These are phyloP conservation scores for Carex myosuroides DNA, from an alignment of 176 grass and related monocot genomes.

Conservation along the genomic window DNA sequence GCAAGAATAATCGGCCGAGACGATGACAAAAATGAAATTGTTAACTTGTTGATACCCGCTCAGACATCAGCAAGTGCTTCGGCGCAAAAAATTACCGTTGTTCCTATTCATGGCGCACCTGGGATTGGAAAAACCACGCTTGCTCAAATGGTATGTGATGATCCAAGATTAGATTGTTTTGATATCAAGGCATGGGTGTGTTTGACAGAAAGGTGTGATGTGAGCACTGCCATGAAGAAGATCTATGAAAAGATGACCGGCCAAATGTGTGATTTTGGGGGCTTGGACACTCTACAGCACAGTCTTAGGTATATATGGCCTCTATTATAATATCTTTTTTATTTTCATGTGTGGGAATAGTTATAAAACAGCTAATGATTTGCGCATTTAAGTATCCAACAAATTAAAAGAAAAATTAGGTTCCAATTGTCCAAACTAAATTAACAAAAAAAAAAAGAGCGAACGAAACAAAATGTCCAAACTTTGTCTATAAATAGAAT, in stretches of 20 bases:
- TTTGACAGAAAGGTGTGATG: constrained; percentile 26
- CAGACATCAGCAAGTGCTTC: neutral
- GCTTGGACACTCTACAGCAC: constrained; percentile 22
- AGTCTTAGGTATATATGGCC: constrained; percentile 13
- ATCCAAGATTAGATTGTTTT: constrained; percentile 3
- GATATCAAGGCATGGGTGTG: constrained; percentile 31
- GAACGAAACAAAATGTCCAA: too few species aligned
- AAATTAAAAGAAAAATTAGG: too few species aligned
- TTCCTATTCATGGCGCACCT: constrained; percentile 25
- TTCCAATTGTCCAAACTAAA: too few species aligned
- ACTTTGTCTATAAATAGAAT: too few species aligned
- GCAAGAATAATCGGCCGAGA: neutral
- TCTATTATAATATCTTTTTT: too few species aligned
- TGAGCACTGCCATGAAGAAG: constrained; percentile 19
- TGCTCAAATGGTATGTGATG: constrained; percentile 15
- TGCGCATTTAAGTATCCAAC: too few species aligned
- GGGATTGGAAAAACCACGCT: constrained; percentile 49
- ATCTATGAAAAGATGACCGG: constrained; percentile 27
- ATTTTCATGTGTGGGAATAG: too few species aligned
- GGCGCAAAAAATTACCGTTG: neutral
- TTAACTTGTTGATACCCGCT: neutral
- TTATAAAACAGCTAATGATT: too few species aligned
- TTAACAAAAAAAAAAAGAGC: too few species aligned
- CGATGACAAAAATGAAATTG: constrained; percentile 2
- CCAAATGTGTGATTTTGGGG: neutral